Evolutionary conservation across 148 eudicot species (phyloP).

Genomic region (Amaranthus cruentus): DNA sequence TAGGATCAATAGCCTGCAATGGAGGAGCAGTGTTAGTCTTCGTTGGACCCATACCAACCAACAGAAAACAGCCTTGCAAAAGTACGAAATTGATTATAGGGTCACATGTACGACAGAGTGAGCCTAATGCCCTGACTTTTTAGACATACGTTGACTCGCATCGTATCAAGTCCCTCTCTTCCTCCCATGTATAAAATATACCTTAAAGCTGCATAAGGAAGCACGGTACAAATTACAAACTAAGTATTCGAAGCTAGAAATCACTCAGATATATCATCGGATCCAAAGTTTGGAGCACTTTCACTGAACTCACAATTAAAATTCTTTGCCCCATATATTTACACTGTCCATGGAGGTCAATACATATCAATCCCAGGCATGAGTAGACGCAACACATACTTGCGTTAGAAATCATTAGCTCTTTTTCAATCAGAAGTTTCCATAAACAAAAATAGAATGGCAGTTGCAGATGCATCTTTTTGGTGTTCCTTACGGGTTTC

Average conservation of each 20-base stretch:
- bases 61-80: not conserved
- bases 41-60: not conserved
- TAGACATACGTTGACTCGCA: not conserved
- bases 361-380: not conserved
- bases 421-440: too few relatives aligned
- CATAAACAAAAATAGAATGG: too few relatives aligned
- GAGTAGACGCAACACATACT: not conserved
- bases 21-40: constrained; percentile 15
- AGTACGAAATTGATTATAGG: not conserved
- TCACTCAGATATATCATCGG: not conserved
- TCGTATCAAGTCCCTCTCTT: not conserved
- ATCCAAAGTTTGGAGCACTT: not conserved
- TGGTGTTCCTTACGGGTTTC: too few relatives aligned
- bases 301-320: not conserved
- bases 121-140: not conserved
- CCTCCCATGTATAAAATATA: not conserved
- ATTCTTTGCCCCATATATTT: not conserved
- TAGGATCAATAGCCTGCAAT: constrained; percentile 63
- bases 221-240: not conserved
- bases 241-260: not conserved
- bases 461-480: too few relatives aligned
- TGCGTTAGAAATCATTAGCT: too few relatives aligned
- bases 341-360: too few relatives aligned
- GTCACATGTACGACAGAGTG: not conserved
- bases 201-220: not conserved